phyloP scores from a whole-genome alignment of 371 early-diverging fungal species.

The Mucor irregularis region DNA sequence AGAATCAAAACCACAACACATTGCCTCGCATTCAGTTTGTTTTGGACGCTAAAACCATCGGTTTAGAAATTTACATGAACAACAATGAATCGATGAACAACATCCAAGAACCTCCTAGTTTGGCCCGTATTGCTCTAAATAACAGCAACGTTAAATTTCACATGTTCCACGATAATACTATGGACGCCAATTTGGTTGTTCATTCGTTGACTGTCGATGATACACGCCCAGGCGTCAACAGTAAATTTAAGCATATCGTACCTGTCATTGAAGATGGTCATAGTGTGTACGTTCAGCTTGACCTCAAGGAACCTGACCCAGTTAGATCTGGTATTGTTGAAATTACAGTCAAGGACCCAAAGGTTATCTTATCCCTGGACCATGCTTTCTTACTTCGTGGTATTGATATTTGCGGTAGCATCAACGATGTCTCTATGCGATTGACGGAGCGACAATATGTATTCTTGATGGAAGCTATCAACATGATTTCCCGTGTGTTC shows the following conservation, averaged over 20 bases:
- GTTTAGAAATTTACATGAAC: constrained; percentile 32
- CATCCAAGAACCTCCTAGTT: constrained; percentile 23
- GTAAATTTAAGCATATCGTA: constrained; percentile 85
- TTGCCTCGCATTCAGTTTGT: constrained; percentile 20
- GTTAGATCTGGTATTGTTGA: constrained; percentile 51
- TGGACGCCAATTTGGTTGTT: constrained; percentile 71
- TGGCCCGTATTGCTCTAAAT: constrained; percentile 53
- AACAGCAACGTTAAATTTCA: constrained; percentile 58
- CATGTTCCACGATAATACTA: constrained; percentile 59
- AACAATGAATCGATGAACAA: background rate
- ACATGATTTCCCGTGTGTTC: constrained; percentile 44
- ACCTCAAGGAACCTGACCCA: constrained; percentile 42
- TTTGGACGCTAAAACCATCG: constrained; percentile 28
- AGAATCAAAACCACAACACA: background rate
- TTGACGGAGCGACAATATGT: constrained; percentile 83
- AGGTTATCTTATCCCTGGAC: constrained; percentile 83
- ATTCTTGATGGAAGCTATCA: constrained; percentile 73
- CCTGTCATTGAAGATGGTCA: constrained; percentile 46
- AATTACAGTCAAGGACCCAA: constrained; percentile 82
- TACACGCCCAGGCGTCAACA: constrained; percentile 76
- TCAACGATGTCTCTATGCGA: constrained; percentile 78
- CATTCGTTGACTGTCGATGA: constrained; percentile 79
- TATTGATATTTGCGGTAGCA: constrained; percentile 60
- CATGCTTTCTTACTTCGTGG: constrained; percentile 72
- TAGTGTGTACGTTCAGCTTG: constrained; percentile 43